Conservation (phyloP, 1,284 basidiomycete species). For the Heterobasidion irregulare region DNA sequence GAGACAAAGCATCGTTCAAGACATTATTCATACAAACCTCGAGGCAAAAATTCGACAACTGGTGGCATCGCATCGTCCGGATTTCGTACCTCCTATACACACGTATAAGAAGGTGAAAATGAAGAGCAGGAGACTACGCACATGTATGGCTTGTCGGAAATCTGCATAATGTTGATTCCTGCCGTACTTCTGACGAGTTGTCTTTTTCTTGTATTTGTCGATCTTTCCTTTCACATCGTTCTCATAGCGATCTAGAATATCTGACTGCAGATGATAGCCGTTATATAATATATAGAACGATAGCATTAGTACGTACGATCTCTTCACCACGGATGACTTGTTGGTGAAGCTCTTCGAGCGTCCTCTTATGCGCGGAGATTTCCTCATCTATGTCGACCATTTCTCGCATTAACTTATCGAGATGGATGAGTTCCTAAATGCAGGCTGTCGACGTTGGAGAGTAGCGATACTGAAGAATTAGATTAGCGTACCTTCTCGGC, state of each 20-base stretch:
- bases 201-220: constrained; percentile 47
- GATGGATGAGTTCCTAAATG: constrained; percentile 42
- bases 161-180: constrained; percentile 50
- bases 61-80: constrained; percentile 67
- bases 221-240: constrained; percentile 30
- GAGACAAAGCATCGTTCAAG: neutral
- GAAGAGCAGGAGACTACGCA: constrained; percentile 23
- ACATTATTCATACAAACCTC: constrained; percentile 36
- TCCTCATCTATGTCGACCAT: constrained; percentile 58
- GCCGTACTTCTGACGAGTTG: constrained; percentile 67
- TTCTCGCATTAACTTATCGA: constrained; percentile 58
- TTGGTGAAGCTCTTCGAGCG: constrained; percentile 49
- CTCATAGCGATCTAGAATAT: constrained; percentile 39
- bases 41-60: constrained; percentile 61
- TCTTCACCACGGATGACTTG: constrained; percentile 40
- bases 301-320: constrained; percentile 38
- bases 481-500: constrained; percentile 34
- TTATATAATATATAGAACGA: neutral
- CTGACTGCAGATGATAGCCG: constrained; percentile 26
- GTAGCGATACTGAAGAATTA: neutral
- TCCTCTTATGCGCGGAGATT: constrained; percentile 44
- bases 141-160: constrained; percentile 66
- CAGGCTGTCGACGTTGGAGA: neutral
- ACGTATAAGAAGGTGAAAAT: neutral
- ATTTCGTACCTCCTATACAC: constrained; percentile 56